These are phyloP conservation scores for Brassica cretica DNA, from an alignment of 345 rosid species.

Conservation along the genomic window DNA sequence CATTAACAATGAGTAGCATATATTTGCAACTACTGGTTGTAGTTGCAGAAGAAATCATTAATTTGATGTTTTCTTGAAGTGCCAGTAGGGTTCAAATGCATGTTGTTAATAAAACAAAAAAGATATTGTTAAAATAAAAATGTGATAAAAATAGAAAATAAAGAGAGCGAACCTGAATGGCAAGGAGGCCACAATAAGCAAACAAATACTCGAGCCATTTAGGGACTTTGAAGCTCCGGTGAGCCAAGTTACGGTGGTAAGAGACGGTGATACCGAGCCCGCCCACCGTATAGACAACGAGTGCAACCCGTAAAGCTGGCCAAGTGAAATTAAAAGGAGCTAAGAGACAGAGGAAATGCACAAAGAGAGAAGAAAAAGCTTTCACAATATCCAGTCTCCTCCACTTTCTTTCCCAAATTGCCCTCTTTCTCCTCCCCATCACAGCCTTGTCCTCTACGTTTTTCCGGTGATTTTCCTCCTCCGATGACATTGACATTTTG, in stretches of 20 bases:
- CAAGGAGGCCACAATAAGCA: slow-evolving; percentile 71
- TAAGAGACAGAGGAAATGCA: slow-evolving; percentile 64
- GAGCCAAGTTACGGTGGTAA: slow-evolving; percentile 71
- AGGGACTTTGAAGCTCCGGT: slow-evolving; percentile 77
- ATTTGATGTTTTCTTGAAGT: no score
- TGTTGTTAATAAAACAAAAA: neutral
- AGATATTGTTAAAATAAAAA: neutral
- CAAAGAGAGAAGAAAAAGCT: slow-evolving; percentile 49
- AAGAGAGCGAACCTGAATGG: slow-evolving; percentile 29
- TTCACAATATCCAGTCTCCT: slow-evolving; percentile 52
- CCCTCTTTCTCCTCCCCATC: slow-evolving; percentile 39
- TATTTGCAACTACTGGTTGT: neutral
- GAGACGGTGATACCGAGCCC: slow-evolving; percentile 76
- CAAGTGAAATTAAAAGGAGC: slow-evolving; percentile 80
- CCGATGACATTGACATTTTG: slow-evolving; percentile 15
- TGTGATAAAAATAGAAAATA: neutral
- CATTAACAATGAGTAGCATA: neutral
- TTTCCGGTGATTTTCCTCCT: slow-evolving; percentile 38
- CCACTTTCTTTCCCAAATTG: slow-evolving; percentile 58
- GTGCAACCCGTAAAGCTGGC: slow-evolving; percentile 62
- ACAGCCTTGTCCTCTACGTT: slow-evolving; percentile 43
- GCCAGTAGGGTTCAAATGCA: neutral
- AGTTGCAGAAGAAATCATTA: neutral
- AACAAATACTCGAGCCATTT: slow-evolving; percentile 83
- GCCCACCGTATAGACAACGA: slow-evolving; percentile 55